Evolutionary conservation across 441 rosid species (phyloP).

Genomic region (Aquilaria agallochum): DNA sequence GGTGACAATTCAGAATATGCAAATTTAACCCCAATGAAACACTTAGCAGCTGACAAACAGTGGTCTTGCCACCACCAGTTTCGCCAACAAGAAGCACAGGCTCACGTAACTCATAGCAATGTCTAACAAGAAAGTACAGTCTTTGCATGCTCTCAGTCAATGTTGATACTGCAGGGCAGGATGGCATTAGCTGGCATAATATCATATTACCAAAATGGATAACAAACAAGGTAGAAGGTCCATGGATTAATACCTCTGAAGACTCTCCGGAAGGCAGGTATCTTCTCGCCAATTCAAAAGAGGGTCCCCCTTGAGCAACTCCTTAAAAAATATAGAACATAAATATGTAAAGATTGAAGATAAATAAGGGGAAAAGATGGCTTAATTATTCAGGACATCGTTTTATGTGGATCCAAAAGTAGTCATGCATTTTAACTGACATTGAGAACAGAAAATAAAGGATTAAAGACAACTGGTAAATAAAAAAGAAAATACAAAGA

Average conservation of each 20-base stretch:
- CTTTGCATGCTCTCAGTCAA: constrained; percentile 93
- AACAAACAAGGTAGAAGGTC: constrained; percentile 14
- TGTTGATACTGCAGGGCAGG: constrained; percentile 49
- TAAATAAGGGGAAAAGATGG: too few species aligned
- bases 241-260: constrained; percentile 43
- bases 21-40: constrained; percentile 45
- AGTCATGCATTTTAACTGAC: too few species aligned
- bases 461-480: too few species aligned
- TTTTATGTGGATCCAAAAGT: too few species aligned
- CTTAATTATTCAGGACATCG: too few species aligned
- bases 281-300: constrained; percentile 14
- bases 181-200: constrained; percentile 19
- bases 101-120: constrained; percentile 82
- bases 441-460: too few species aligned
- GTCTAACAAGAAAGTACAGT: constrained; percentile 73
- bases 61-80: constrained; percentile 99
- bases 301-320: constrained; percentile 32
- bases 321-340: constrained; percentile 33
- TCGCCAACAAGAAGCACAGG: constrained; percentile 99
- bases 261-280: constrained; percentile 19
- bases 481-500: too few species aligned
- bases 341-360: background rate
- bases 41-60: constrained; percentile 89
- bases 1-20: constrained; percentile 97
- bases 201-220: constrained; percentile 8